Evolutionary conservation across 495 filamentous ascomycete genomes (phyloP).

Genomic region (Trichocladium antarcticum): DNA sequence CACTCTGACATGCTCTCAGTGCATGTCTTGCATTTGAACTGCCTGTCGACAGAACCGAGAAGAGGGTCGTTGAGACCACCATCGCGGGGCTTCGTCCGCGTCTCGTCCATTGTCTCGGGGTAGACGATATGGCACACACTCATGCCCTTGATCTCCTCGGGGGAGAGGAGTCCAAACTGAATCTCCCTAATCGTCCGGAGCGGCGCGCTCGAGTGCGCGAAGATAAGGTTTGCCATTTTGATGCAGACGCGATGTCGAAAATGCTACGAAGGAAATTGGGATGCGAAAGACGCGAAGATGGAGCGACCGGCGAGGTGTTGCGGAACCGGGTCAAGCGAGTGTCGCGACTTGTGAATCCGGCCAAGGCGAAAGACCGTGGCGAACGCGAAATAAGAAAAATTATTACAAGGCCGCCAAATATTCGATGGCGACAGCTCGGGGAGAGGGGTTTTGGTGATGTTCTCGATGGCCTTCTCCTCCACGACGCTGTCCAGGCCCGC

Average conservation of each 20-base stretch:
- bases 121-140: slow-evolving; percentile 88
- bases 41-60: slow-evolving; percentile 87
- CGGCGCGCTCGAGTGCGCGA: slow-evolving; percentile 86
- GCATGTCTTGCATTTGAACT: slow-evolving; percentile 89
- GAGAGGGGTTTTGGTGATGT: slow-evolving; percentile 12
- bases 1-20: slow-evolving; percentile 89
- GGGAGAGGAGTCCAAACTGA: slow-evolving; percentile 92
- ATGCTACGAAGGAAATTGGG: background rate
- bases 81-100: slow-evolving; percentile 71
- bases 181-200: slow-evolving; percentile 94
- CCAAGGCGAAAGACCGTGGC: slow-evolving; percentile 1
- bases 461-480: slow-evolving; percentile 26
- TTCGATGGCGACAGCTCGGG: slow-evolving; percentile 14
- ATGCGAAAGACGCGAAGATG: background rate
- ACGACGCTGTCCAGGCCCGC: slow-evolving; percentile 28
- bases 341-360: slow-evolving; percentile 12
- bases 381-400: slow-evolving; percentile 5
- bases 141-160: slow-evolving; percentile 96
- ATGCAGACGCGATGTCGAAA: slow-evolving; percentile 1
- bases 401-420: slow-evolving; percentile 3
- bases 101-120: slow-evolving; percentile 98
- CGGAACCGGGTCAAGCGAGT: slow-evolving; percentile 2
- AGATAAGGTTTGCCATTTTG: slow-evolving; percentile 82
- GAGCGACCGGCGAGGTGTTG: slow-evolving; percentile 6
- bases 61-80: slow-evolving; percentile 87